Evolutionary conservation across 352 stramenopile species (phyloP).

Genomic region (Thalassiosira exigua): DNA sequence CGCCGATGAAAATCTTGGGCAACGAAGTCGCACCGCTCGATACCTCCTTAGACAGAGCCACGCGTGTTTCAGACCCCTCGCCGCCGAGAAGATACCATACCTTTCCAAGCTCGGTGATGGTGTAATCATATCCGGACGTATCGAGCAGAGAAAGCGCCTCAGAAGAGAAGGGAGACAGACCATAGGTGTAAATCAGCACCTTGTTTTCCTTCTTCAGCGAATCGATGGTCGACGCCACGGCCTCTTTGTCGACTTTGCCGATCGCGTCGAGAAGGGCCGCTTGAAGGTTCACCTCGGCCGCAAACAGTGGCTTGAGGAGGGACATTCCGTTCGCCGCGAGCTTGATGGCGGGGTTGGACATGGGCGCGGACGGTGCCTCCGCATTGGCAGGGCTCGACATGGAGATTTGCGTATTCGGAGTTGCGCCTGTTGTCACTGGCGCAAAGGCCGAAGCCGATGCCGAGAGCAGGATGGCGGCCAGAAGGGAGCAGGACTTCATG

Average conservation of each 20-base stretch:
- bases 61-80: constrained; percentile 58
- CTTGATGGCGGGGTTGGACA: constrained; percentile 67
- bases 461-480: not conserved
- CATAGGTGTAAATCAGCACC: constrained; percentile 79
- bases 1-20: constrained; percentile 76
- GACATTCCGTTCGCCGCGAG: constrained; percentile 68
- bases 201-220: constrained; percentile 51
- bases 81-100: constrained; percentile 77
- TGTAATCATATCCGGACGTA: constrained; percentile 60
- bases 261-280: constrained; percentile 52
- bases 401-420: not conserved
- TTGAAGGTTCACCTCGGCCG: constrained; percentile 59
- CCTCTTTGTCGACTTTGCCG: constrained; percentile 50
- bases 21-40: constrained; percentile 64
- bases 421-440: not conserved
- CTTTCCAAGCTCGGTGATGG: constrained; percentile 64
- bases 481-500: not conserved
- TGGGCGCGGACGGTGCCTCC: not conserved
- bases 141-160: constrained; percentile 76
- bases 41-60: constrained; percentile 56
- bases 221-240: constrained; percentile 47
- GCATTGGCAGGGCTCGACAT: not conserved
- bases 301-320: constrained; percentile 73
- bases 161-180: constrained; percentile 66
- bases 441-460: not conserved